Evolutionary conservation across 495 filamentous ascomycete species (phyloP).

Genomic region (Podospora australis): DNA sequence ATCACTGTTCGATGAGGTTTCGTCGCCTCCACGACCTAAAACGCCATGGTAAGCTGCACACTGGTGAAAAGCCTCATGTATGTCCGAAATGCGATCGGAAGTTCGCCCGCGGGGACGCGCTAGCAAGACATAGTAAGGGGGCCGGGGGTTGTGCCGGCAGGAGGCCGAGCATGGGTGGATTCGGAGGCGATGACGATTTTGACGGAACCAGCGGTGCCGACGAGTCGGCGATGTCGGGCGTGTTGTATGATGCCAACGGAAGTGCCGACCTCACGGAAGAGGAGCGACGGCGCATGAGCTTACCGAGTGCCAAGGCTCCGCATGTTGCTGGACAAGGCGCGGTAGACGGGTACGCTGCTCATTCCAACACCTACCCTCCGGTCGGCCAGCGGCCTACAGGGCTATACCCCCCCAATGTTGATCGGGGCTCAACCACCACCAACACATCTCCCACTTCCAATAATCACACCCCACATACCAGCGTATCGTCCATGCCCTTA

Average conservation of each 20-base stretch:
- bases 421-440: slow-evolving; percentile 46
- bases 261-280: slow-evolving; percentile 43
- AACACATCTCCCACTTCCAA: slow-evolving; percentile 44
- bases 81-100: slow-evolving; percentile 89
- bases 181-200: slow-evolving; percentile 71
- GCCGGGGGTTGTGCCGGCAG: slow-evolving; percentile 92
- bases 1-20: slow-evolving; percentile 83
- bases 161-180: slow-evolving; percentile 78
- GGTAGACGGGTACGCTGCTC: slow-evolving; percentile 33
- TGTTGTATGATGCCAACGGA: slow-evolving; percentile 61
- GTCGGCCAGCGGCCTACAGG: slow-evolving; percentile 46
- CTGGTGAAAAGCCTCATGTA: slow-evolving; percentile 89
- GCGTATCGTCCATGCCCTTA: slow-evolving; percentile 41
- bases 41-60: slow-evolving; percentile 92
- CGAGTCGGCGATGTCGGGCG: slow-evolving; percentile 71
- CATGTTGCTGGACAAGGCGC: slow-evolving; percentile 50
- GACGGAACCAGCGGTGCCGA: slow-evolving; percentile 48
- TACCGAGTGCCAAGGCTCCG: slow-evolving; percentile 68
- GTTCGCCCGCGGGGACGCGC: slow-evolving; percentile 91
- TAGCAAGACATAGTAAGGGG: slow-evolving; percentile 92
- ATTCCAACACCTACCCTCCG: slow-evolving; percentile 73
- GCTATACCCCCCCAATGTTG: slow-evolving; percentile 55
- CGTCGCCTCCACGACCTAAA: slow-evolving; percentile 92
- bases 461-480: slow-evolving; percentile 42
- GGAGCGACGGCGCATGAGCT: slow-evolving; percentile 48